Evolutionary conservation across 2,329 filamentous ascomycete genomes (phyloP).

Genomic region (Fusarium sp.): DNA sequence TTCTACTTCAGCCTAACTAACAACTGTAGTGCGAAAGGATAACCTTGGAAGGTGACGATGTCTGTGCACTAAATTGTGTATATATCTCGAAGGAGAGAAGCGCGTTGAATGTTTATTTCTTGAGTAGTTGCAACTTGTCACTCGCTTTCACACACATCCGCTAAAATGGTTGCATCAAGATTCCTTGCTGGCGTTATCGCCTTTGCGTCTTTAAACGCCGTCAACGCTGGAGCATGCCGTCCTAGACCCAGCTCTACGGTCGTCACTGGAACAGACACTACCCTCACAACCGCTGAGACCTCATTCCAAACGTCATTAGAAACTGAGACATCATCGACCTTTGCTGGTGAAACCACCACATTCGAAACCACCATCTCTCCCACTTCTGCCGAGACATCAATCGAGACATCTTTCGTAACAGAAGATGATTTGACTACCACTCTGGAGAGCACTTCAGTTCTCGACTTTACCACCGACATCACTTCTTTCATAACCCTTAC

Average conservation of each 20-base stretch:
- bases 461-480: not conserved
- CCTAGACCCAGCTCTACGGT: not conserved
- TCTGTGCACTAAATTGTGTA: not conserved
- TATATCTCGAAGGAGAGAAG: not conserved
- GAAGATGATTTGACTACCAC: not conserved
- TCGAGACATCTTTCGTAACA: not conserved
- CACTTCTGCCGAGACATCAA: slow-evolving; percentile 3
- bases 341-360: not conserved
- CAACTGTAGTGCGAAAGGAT: not conserved
- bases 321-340: not conserved
- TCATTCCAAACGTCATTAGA: not conserved
- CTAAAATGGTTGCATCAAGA: slow-evolving; percentile 1
- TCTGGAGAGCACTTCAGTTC: not conserved
- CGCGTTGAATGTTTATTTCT: not conserved
- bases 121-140: not conserved
- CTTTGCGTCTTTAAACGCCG: not conserved
- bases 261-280: not conserved
- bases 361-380: not conserved
- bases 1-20: not conserved
- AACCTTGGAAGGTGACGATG: not conserved
- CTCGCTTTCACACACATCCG: not conserved
- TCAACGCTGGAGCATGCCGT: slow-evolving; percentile 7
- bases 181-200: not conserved
- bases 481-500: not conserved
- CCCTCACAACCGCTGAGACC: not conserved